Evolutionary conservation across 495 filamentous ascomycete species (phyloP), one percentile per base, ranked within the genome.

Genomic region (Podospora pseudocomata): DNA sequence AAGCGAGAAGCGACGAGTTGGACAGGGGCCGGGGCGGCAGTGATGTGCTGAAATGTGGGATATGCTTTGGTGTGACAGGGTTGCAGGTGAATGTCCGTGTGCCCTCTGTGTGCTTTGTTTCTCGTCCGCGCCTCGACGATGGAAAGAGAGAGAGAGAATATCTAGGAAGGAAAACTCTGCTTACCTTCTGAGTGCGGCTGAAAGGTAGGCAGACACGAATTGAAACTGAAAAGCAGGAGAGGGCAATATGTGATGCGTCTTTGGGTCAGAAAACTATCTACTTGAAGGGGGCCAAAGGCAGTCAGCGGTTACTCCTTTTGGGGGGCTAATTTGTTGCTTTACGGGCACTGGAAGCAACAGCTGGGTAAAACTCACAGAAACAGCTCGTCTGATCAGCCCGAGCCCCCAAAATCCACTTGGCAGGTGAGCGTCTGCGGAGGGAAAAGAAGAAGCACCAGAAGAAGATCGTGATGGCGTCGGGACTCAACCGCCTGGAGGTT

Each of bases 1-100:
- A 75, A 75, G 75, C 72, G 75, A 77, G 69, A 70, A 74, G 68
- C 72, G 71, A 75, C 74, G 70, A 70, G 68, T 74, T 66, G 75
- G 73, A 77, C 74, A 74, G 72, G 74, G 70, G 65, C 71, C 64
- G 49, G 68, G 68, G 76, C 76, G 75, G 76, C 73, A 72, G 73
- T 74, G 74, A 60, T 74, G 75, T 77, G 75, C 75, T 75, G 74
- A 74, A 68, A 71, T 75, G 68, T 63, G 68, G 70, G 61, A 65
- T 63, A 69, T 75, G 74, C 75, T 74, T 72, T 71, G 74, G 73
- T 75, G 75, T 75, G 67, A 72, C 67, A 71, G 67, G 70, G 69
- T 68, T 74, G 75, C 75, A 74, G 75, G 67, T 70, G 63, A 63
- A 62, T 65, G 61, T 60, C 61, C 65, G 57, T 66, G 59, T 71